phyloP scores from a whole-genome alignment of 176 grass and related monocot genomes.

The Triticum turgidum region DNA sequence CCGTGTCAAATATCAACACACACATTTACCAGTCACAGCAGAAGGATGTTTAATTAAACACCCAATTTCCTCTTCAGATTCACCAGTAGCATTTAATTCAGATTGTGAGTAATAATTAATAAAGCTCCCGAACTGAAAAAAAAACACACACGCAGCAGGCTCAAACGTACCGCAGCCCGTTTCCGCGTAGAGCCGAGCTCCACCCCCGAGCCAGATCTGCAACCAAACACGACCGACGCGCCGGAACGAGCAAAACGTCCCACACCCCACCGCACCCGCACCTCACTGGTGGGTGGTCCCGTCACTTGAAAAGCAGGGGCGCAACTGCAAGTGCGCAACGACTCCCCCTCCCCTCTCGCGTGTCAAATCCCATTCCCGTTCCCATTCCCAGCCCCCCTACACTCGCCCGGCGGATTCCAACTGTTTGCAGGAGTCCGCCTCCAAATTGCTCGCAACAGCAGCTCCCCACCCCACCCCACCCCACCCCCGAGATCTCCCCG shows the following conservation, averaged over 20 bases:
- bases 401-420: conserved; percentile 28
- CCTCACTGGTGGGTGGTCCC: conserved; percentile 28
- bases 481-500: conserved; percentile 49
- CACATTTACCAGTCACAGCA: too few species aligned
- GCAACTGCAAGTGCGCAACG: conserved; percentile 26
- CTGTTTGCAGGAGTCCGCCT: conserved; percentile 30
- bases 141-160: too few species aligned
- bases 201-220: conserved; percentile 8
- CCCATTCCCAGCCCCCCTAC: neutral
- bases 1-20: too few species aligned
- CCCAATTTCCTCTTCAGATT: too few species aligned
- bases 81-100: too few species aligned
- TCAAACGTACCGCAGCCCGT: too few species aligned
- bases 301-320: conserved; percentile 49
- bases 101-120: too few species aligned
- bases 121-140: too few species aligned
- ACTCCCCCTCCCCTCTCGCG: neutral
- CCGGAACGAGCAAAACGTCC: conserved; percentile 20
- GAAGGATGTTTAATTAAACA: too few species aligned
- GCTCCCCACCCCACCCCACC: conserved; percentile 3
- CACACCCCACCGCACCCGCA: neutral
- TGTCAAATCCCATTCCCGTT: conserved; percentile 16
- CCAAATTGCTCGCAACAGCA: conserved; percentile 30
- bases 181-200: too few species aligned
- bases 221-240: conserved; percentile 19